These are phyloP conservation scores for Cephaloascus albidus DNA, from an alignment of 805 yeast species.

Conservation along the genomic window DNA sequence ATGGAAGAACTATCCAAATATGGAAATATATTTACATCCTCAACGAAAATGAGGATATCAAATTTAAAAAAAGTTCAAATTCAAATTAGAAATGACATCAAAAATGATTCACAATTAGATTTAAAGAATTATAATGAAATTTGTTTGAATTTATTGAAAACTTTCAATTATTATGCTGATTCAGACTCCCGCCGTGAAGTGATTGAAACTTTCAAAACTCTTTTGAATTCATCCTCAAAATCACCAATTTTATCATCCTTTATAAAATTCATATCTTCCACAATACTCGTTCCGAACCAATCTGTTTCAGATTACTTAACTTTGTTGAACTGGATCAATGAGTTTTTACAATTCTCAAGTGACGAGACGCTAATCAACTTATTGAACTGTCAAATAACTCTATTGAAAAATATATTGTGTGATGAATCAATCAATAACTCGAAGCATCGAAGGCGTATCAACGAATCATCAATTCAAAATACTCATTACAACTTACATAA, in stretches of 20 bases:
- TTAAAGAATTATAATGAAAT: constrained; percentile 1
- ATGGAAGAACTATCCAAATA: too few relatives aligned
- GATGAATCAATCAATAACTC: too few relatives aligned
- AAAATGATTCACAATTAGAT: constrained; percentile 2
- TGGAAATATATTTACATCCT: too few relatives aligned
- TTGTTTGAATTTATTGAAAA: constrained; percentile 13
- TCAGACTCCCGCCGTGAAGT: constrained; percentile 9
- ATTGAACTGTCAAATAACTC: too few relatives aligned
- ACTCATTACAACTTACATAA: not conserved
- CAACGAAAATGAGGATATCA: constrained; percentile 5
- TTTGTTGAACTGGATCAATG: constrained; percentile 25
- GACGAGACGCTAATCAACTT: too few relatives aligned
- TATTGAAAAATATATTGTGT: too few relatives aligned
- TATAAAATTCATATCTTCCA: too few relatives aligned
- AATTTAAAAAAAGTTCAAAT: constrained; percentile 12
- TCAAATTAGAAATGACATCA: constrained; percentile 3
- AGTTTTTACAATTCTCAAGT: not conserved
- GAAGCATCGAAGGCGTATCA: not conserved
- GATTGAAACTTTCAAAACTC: constrained; percentile 11
- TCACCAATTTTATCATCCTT: too few relatives aligned
- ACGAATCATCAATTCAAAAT: not conserved
- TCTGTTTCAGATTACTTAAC: constrained; percentile 26
- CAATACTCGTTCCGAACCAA: constrained; percentile 12
- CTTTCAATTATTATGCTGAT: constrained; percentile 30
- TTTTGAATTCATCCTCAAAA: too few relatives aligned